Evolutionary conservation across 495 filamentous ascomycete genomes (phyloP).

Genomic region (Daldinia grandis): DNA sequence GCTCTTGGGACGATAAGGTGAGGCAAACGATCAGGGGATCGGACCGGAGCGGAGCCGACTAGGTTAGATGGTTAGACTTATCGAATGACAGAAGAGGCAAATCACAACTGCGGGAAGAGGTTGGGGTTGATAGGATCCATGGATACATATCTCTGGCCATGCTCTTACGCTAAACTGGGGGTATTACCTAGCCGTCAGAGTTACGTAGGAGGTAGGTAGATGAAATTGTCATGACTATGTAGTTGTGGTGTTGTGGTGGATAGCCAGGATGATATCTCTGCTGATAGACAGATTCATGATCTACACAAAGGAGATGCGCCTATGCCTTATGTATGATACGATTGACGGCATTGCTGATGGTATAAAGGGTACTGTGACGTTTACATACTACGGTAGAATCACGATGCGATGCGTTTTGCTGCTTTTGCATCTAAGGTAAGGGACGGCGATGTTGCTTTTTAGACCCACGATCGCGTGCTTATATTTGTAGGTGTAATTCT

Average conservation of each 20-base stretch:
- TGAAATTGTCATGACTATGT: background rate
- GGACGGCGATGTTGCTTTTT: background rate
- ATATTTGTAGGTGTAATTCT: background rate
- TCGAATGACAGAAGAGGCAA: background rate
- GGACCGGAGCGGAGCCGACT: background rate
- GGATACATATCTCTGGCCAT: background rate
- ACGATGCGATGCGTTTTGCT: conserved; percentile 20
- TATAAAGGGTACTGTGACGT: conserved; percentile 12
- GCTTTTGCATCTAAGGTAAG: conserved; percentile 4
- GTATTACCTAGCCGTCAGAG: background rate
- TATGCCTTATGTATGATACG: conserved; percentile 1
- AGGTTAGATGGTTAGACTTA: background rate
- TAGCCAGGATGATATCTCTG: background rate
- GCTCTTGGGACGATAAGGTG: conserved; percentile 23
- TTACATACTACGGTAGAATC: background rate
- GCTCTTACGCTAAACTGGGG: background rate
- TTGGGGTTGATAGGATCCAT: background rate
- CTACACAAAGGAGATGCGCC: background rate
- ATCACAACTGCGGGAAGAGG: background rate
- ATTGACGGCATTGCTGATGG: conserved; percentile 12
- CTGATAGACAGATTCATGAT: background rate
- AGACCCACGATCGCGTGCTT: conserved; percentile 18
- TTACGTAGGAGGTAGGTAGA: background rate
- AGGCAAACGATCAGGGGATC: conserved; percentile 6
- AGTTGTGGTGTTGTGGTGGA: too few relatives aligned